Percentiles rank a stretch among this genome's conserved stretches.
These are phyloP conservation scores for Yamadazyma sp. DNA, from an alignment of 805 yeast species.

Conservation along the genomic window DNA sequence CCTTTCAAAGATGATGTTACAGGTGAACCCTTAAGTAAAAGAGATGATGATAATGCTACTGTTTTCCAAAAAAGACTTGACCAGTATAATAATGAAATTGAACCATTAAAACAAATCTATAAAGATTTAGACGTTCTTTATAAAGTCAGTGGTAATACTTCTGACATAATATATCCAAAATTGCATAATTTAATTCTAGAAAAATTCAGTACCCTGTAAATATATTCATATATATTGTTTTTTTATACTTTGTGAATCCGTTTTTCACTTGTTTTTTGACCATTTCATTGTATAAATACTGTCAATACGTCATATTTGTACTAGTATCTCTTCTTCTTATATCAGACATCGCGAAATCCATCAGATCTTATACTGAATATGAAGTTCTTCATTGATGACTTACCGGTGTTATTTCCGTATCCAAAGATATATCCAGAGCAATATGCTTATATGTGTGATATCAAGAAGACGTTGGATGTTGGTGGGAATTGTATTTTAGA, in stretches of 20 bases:
- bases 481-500: constrained; percentile 96
- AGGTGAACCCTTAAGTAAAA: constrained; percentile 77
- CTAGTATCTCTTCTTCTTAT: too few species aligned
- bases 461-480: constrained; percentile 87
- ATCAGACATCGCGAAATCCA: too few species aligned
- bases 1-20: constrained; percentile 84
- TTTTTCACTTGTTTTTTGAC: too few species aligned
- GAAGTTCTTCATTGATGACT: constrained; percentile 91
- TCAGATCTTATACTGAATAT: too few species aligned
- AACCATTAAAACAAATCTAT: constrained; percentile 68
- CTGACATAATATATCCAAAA: constrained; percentile 81
- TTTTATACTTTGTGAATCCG: too few species aligned
- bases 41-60: constrained; percentile 79
- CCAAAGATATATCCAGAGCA: constrained; percentile 98
- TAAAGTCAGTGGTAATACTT: constrained; percentile 70
- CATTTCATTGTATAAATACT: too few species aligned
- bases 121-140: constrained; percentile 38
- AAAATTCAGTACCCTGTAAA: constrained; percentile 1
- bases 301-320: too few species aligned
- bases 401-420: constrained; percentile 94
- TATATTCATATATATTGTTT: too few species aligned
- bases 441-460: constrained; percentile 95
- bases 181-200: constrained; percentile 25
- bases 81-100: constrained; percentile 54
- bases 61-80: constrained; percentile 68